Conservation (phyloP, 768 basidiomycete species). For the Cubamyces sp. region DNA sequence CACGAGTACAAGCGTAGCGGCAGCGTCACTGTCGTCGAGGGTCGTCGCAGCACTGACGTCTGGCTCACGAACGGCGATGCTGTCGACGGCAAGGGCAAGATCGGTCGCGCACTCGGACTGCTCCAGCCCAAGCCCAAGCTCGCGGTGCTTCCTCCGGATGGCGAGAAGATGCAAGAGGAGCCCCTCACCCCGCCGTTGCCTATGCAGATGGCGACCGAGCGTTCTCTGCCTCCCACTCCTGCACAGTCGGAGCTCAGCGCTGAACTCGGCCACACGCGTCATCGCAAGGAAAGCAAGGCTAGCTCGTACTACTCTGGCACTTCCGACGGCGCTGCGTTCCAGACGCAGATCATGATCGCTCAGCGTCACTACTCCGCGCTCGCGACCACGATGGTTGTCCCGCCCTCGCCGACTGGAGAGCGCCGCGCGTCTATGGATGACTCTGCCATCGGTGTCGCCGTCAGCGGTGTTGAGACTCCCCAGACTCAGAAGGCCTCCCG, state of each 20-base stretch:
- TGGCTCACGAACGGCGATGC: conserved; percentile 79
- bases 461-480: conserved; percentile 24
- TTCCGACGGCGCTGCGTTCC: conserved; percentile 55
- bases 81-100: conserved; percentile 62
- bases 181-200: conserved; percentile 60
- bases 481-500: conserved; percentile 16
- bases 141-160: conserved; percentile 64
- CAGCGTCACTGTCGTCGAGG: conserved; percentile 67
- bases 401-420: conserved; percentile 46
- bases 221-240: conserved; percentile 54
- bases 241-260: conserved; percentile 55
- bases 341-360: conserved; percentile 69
- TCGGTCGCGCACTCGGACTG: conserved; percentile 66
- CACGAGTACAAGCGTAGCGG: conserved; percentile 68
- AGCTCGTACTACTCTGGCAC: conserved; percentile 57
- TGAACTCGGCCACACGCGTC: conserved; percentile 49
- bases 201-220: conserved; percentile 54
- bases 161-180: conserved; percentile 45
- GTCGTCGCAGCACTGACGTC: conserved; percentile 72
- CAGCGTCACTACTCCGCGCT: conserved; percentile 74
- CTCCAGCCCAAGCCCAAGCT: conserved; percentile 67
- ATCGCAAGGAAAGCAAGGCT: conserved; percentile 52
- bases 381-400: conserved; percentile 64
- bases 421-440: conserved; percentile 35
- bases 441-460: conserved; percentile 39